These are phyloP conservation scores for Bromus sterilis DNA, from an alignment of 176 grass and related monocot genomes.

Conservation along the genomic window DNA sequence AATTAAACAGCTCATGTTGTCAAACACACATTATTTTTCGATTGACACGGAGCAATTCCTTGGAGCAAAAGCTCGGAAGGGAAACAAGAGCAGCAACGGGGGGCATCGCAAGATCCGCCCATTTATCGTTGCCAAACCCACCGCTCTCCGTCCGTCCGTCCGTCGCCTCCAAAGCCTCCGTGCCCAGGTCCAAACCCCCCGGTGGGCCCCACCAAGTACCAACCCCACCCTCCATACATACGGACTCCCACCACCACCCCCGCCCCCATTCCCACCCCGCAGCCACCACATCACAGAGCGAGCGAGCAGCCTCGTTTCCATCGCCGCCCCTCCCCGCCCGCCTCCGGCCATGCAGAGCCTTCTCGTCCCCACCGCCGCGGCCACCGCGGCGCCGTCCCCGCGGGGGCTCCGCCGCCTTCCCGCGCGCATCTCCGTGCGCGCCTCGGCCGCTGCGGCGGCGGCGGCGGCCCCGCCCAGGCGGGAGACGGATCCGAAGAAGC, in stretches of 20 bases:
- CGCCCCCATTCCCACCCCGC: neutral
- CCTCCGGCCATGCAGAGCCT: constrained; percentile 54
- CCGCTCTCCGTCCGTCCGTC: neutral
- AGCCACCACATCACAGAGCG: neutral
- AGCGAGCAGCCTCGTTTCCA: constrained; percentile 26
- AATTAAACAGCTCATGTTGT: too few species aligned
- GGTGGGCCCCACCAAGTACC: neutral
- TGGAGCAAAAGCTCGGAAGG: neutral
- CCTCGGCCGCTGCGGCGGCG: neutral
- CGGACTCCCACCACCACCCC: neutral
- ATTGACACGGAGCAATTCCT: neutral
- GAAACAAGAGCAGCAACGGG: neutral
- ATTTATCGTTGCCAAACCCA: neutral
- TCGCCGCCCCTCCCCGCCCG: neutral
- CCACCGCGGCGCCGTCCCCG: neutral
- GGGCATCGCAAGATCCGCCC: constrained; percentile 1
- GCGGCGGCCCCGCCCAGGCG: constrained; percentile 28
- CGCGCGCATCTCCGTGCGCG: constrained; percentile 21
- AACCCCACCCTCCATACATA: constrained; percentile 23
- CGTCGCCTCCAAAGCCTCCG: constrained; percentile 21
- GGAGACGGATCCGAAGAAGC: constrained; percentile 85
- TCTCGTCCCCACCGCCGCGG: constrained; percentile 35
- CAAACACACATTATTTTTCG: neutral
- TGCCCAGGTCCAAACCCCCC: neutral
- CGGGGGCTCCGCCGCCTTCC: too few species aligned